Evolutionary conservation across 2,329 filamentous ascomycete species (phyloP), one percentile per base, ranked within the genome.

Genomic region (Aspergillus uvarum): DNA sequence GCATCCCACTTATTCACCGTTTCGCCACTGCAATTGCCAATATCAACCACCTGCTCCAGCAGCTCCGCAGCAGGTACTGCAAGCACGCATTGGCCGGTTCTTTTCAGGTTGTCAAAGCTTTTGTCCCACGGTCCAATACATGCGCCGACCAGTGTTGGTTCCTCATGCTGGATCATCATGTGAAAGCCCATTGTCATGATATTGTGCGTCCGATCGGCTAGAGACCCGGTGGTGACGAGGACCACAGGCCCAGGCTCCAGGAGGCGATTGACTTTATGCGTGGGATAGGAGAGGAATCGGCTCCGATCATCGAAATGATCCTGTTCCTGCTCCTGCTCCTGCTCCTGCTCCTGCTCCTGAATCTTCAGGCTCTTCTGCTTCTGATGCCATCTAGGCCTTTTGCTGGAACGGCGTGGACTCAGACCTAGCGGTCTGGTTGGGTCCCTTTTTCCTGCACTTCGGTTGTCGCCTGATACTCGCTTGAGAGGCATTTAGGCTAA

Each of bases 181-280:
- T 55, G 53, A 22, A 55, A 55, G 11, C 53, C 53, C 53, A 55
- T 55, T 31, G 53, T 55, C 53, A 55, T 55, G 29, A 55, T 55
- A 42, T 55, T 48, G 53, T 55, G 53, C 53, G 53, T 55, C 53
- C 22, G 29, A 47, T 55, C 32, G 42, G 53, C 42, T 12, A 55
- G 22, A 8, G 53, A 55, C 24, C 53, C 53, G 10, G 53, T 55
- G 10, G 53, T 31, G 16, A 55, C 42, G 29, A 55, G 53, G n/a
- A 55, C n/a, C 6, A 55, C 24, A 10, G 53, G 53, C n/a, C 53
- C 53, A 19, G 53, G 53, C 53, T 55, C 53, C 24, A 55, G 29
- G 22, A 55, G 38, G 10, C 53, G 53, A 48, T 55, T 55, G 42
- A 55, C 53, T 21, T 55, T 47, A 31, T 55, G 53, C 42, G 32